Conservation (phyloP, 495 filamentous ascomycete species). For the Cladorrhinum samala region DNA sequence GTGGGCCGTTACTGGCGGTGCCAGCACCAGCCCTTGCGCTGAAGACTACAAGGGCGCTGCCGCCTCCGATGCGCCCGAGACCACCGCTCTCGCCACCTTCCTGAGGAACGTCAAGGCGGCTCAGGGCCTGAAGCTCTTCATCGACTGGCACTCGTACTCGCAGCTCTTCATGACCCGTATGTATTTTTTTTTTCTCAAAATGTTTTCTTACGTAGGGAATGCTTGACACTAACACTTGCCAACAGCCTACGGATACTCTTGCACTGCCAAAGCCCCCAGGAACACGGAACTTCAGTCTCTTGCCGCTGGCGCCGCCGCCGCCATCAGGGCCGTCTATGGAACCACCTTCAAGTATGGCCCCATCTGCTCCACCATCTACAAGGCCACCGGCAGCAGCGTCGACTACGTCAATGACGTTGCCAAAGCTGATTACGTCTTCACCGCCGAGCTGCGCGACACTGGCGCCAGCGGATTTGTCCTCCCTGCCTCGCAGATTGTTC, state of each 20-base stretch:
- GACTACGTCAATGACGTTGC: slow-evolving; percentile 52
- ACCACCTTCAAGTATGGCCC: slow-evolving; percentile 45
- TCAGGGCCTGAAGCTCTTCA: slow-evolving; percentile 51
- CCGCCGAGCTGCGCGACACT: slow-evolving; percentile 43
- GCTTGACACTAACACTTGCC: too few relatives aligned
- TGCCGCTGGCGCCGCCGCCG: slow-evolving; percentile 35
- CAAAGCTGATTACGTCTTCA: slow-evolving; percentile 49
- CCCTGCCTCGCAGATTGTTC: slow-evolving; percentile 49
- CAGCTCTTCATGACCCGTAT: slow-evolving; percentile 37
- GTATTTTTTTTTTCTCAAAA: slow-evolving; percentile 3
- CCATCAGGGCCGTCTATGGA: slow-evolving; percentile 46
- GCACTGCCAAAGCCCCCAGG: slow-evolving; percentile 32
- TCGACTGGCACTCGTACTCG: slow-evolving; percentile 57
- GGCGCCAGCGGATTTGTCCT: slow-evolving; percentile 51
- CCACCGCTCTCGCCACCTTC: slow-evolving; percentile 35
- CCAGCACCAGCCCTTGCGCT: slow-evolving; percentile 46
- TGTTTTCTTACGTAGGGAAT: too few relatives aligned
- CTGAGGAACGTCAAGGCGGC: slow-evolving; percentile 33
- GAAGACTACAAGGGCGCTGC: slow-evolving; percentile 46
- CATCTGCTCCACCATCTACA: slow-evolving; percentile 55
- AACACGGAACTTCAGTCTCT: slow-evolving; percentile 42
- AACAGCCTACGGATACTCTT: slow-evolving; percentile 36
- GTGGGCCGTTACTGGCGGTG: slow-evolving; percentile 43
- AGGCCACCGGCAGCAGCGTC: slow-evolving; percentile 48
- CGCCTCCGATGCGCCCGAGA: slow-evolving; percentile 47